Conservation (phyloP, 2,329 filamentous ascomycete species). For the Fusarium hostae region DNA sequence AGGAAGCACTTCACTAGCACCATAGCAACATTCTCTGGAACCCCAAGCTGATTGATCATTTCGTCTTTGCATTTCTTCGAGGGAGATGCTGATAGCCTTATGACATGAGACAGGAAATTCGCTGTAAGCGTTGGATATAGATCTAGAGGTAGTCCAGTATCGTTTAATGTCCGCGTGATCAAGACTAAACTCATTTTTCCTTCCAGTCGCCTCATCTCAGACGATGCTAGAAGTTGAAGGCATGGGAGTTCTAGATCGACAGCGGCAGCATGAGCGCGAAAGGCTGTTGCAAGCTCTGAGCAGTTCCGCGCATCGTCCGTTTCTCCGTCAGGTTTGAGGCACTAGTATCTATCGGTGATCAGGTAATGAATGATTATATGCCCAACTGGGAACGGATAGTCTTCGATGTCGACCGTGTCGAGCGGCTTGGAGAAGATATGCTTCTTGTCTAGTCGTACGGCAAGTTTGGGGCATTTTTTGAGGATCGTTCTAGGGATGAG, state of each 20-base stretch:
- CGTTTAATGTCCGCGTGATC: neutral
- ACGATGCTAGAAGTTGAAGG: neutral
- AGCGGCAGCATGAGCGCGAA: neutral
- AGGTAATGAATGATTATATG: constrained; percentile 6
- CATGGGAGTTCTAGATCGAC: neutral
- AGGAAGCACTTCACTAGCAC: neutral
- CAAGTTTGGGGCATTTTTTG: neutral
- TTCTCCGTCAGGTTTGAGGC: neutral
- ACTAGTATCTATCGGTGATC: neutral
- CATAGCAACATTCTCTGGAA: neutral
- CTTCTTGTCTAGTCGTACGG: neutral
- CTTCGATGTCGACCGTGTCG: neutral
- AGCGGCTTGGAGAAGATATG: neutral
- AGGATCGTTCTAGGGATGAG: neutral
- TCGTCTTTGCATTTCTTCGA: accelerated
- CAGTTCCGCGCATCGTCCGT: neutral
- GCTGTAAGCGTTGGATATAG: neutral
- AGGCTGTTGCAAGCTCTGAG: constrained; percentile 7
- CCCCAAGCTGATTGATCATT: neutral
- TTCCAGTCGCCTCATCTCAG: neutral
- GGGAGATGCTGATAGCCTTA: neutral
- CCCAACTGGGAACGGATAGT: neutral
- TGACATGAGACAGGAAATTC: neutral
- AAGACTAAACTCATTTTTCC: neutral
- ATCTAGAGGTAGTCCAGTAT: neutral